Base-by-base conservation (phyloP, 768 basidiomycete genomes). In the Psilocybe cyanescens region DNA sequence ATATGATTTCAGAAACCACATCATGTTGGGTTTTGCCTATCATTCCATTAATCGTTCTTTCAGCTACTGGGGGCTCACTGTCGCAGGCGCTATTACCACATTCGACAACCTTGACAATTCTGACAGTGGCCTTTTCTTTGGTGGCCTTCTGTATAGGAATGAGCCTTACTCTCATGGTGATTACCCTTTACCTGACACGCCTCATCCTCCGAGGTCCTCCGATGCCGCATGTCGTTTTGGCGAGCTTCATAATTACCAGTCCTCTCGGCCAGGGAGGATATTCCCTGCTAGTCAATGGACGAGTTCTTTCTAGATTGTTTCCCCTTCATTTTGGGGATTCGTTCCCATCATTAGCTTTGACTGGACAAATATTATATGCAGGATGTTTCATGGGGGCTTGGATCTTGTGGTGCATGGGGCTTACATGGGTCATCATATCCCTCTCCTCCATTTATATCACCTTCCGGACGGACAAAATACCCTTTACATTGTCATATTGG, bases 11-110 rank as follows among this genome's bases (percentile, higher is more conserved):
- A 31, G 70, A 74, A 6, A 81, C 90, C 79, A 84, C 86, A 0
- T 72, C 86, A n/a, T 67, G 78, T 4, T 92, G 90, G 90, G 75
- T 91, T 8, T 84, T 92, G 28, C 91, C 91, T 0, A 81, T 90
- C 12, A 87, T 92, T 5, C 83, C 90, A 0, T 79, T 87, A 28
- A 81, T 89, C 48, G 91, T 92, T 68, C 83, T 83, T 4, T 80
- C 89, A 0, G 86, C 91, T 0, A 76, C 85, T 0, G 90, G 90
- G 1, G 86, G 81, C 1, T 72, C 85, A 41, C 72, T 92, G 28
- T 84, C 86, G 0, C 65, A 70, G 1, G 76, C 83, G 1, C 69
- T 92, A 6, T 60, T 78, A 9, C 58, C 72, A 4, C 74, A 79
- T 63, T 82, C 83, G 29, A 70, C 74, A 0, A 63, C 71, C 1